These are phyloP conservation scores for Tillandsia fasciculata DNA, from an alignment of 176 grass and related monocot genomes.

Conservation along the genomic window DNA sequence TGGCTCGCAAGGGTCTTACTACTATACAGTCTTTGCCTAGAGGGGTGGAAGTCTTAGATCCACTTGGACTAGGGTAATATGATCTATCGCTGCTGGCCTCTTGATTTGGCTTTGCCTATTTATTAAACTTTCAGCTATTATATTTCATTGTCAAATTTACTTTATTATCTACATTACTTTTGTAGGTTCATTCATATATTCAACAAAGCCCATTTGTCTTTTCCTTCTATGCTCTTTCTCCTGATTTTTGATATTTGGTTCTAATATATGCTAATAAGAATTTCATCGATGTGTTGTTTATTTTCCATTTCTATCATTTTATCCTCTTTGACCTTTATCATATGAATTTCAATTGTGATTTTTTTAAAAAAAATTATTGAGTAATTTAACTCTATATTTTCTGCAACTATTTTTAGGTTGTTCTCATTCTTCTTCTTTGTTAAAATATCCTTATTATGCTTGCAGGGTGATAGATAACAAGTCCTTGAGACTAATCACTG, in stretches of 20 bases:
- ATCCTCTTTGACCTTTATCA: too few relatives aligned
- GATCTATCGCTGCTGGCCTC: constrained; percentile 6
- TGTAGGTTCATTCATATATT: too few relatives aligned
- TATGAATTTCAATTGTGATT: too few relatives aligned
- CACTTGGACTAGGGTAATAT: constrained; percentile 89
- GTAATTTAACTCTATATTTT: too few relatives aligned
- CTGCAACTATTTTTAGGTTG: not conserved
- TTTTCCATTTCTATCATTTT: too few relatives aligned
- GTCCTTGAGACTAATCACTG: constrained; percentile 82
- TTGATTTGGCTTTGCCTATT: not conserved
- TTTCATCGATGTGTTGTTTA: too few relatives aligned
- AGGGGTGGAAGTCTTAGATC: constrained; percentile 98
- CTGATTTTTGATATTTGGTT: too few relatives aligned
- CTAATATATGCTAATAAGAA: too few relatives aligned
- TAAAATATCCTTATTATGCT: constrained; percentile 23
- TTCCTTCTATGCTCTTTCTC: too few relatives aligned
- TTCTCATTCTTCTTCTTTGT: constrained; percentile 7
- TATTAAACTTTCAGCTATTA: not conserved
- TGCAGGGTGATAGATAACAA: constrained; percentile 95
- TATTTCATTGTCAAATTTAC: not conserved
- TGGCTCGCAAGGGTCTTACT: constrained; percentile 62
- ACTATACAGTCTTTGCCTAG: constrained; percentile 75
- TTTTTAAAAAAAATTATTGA: too few relatives aligned
- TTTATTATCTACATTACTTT: too few relatives aligned
- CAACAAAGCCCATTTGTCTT: too few relatives aligned